Evolutionary conservation across 2,329 filamentous ascomycete genomes (phyloP).

Genomic region (Eutypa lata): DNA sequence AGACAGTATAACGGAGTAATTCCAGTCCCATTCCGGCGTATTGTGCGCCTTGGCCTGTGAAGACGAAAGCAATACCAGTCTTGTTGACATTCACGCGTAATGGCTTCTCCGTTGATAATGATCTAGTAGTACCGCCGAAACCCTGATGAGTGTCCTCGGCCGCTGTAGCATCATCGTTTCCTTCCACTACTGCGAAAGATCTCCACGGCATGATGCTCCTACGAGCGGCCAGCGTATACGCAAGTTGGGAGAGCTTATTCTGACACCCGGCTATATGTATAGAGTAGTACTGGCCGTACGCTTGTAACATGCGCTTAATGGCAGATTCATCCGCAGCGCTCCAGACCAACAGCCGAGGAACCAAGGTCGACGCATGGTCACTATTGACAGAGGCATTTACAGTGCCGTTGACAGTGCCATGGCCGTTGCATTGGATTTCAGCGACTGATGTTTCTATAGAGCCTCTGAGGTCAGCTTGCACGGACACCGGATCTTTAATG

Average conservation of each 20-base stretch:
- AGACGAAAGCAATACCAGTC: constrained; percentile 16
- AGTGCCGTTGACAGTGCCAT: too few relatives aligned
- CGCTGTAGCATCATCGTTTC: neutral
- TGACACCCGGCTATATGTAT: neutral
- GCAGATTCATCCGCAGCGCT: constrained; percentile 9
- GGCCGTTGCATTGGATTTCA: neutral
- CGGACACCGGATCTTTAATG: neutral
- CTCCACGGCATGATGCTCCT: neutral
- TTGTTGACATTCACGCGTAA: too few relatives aligned
- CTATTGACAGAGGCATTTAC: too few relatives aligned
- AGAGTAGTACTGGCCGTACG: neutral
- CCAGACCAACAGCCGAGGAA: constrained; percentile 10
- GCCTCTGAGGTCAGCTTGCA: neutral
- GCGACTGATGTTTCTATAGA: neutral
- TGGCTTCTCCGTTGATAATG: too few relatives aligned
- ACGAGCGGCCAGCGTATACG: neutral
- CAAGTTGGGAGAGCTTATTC: neutral
- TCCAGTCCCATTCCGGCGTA: constrained; percentile 15
- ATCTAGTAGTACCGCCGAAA: too few relatives aligned
- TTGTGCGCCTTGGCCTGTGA: constrained; percentile 25
- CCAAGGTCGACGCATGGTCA: neutral
- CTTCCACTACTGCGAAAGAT: neutral
- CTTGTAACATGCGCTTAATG: neutral
- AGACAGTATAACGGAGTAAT: constrained; percentile 14
- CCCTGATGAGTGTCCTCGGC: neutral